Evolutionary conservation across 768 basidiomycete species (phyloP), one percentile per base, ranked within the genome.

Genomic region (Trametes maxima): DNA sequence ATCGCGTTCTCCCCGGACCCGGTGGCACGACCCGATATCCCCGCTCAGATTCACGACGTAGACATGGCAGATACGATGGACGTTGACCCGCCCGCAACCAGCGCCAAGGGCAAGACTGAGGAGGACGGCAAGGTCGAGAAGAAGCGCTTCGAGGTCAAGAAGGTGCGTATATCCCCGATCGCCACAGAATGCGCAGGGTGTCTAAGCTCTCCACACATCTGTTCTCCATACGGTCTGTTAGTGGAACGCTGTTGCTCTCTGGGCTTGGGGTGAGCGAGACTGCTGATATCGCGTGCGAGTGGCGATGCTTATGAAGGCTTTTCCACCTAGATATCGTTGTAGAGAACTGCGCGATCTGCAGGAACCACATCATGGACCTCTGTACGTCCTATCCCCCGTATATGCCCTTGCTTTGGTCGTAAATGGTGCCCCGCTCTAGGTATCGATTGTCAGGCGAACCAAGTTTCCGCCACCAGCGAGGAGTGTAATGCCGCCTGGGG

Each of bases 331-430:
- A 98, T 74, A 98, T 98, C 71, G 95, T 97, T 62, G 96, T 98
- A 59, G 96, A 98, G 77, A 99, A 98, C 78, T 98, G 97, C 70
- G 97, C 97, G 52, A 99, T 99, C 79, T 99, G 97, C 83, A 87
- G 95, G 75, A 98, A 98, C 74, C 96, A 99, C 73, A 98, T 99
- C 79, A 99, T 99, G 97, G 97, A 99, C 76, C 89, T 98, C 46
- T 99, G 97, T 98, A 69, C 69, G 91, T 78, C 12, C 42, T 3
- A 43, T 22, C 28, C 49, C 22, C 43, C 67, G 21, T 54, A 58
- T 42, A 42, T 17, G n/a, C 17, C 3, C n/a, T 13, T 19, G 35
- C 59, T 57, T 54, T 47, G 33, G 49, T n/a, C 40, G 11, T 48
- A 39, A 37, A 12, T 40, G 28, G 28, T 33, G 28, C 19, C 7